Evolutionary conservation across 2,329 filamentous ascomycete genomes (phyloP), one percentile per base, ranked within the genome.

Genomic region (Apiospora sp.): DNA sequence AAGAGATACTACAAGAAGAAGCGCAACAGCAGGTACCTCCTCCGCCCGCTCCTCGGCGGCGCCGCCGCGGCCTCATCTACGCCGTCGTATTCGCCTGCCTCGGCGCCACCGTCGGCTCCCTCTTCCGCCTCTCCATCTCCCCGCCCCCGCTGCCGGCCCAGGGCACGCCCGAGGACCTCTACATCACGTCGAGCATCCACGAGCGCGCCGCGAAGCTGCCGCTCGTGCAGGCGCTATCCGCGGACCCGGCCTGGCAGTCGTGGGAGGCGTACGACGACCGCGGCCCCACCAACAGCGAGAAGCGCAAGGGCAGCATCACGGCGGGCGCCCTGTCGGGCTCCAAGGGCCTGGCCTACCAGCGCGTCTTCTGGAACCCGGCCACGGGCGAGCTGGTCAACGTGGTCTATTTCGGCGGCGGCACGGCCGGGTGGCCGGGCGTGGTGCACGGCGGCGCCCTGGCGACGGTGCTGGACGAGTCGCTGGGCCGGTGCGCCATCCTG

Each of bases 361-460:
- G 88, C 76, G 82, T 92, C 1, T 95, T 93, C 79, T 90, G 87
- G 85, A 90, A 93, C 79, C 78, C 83, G 4, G 80, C 81, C 43
- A 89, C 90, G 8, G 86, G 89, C 75, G 88, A 90, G 76, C 80
- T 90, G 46, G 83, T 92, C 14, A 88, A 86, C 69, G 86, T 95
- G n/a, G 84, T 95, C 5, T 93, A 87, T 84, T 87, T 95, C 71
- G 93, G 93, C 8, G 81, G 85, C n/a, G 88, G 85, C 0, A 79
- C 92, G 27, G 85, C 87, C 68, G 93, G 93, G 4, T 95, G 92
- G 92, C 93, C 93, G 1, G 87, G 88, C 16, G 85, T 93, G 54
- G 90, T 91, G 70, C 93, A 96, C 82, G 93, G 93, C 71, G 93
- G 93, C 19, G 85, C 87, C 8, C 86, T 93, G 68, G 92, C 91